Evolutionary conservation across 2,329 filamentous ascomycete species (phyloP).

Genomic region (Endothia cerciana): DNA sequence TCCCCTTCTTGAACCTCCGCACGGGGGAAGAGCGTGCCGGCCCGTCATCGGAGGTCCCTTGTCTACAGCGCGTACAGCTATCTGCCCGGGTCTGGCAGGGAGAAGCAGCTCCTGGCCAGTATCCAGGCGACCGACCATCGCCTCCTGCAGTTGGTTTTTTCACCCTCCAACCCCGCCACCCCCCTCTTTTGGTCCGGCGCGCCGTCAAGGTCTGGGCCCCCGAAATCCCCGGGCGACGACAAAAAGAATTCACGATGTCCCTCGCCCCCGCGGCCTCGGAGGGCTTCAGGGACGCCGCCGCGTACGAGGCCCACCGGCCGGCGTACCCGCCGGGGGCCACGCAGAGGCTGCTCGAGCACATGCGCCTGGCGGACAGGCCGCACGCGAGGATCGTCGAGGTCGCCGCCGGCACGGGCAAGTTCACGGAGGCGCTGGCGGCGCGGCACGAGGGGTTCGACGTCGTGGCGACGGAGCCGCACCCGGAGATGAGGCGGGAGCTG

Average conservation of each 20-base stretch:
- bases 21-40: not conserved
- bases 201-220: too few relatives aligned
- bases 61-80: not conserved
- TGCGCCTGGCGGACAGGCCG: constrained; percentile 53
- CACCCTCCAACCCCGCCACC: not conserved
- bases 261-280: constrained; percentile 45
- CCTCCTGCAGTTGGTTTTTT: not conserved
- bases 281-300: constrained; percentile 66
- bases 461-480: constrained; percentile 63
- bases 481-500: constrained; percentile 66
- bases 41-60: not conserved
- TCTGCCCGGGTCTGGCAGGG: not conserved
- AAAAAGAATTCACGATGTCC: constrained; percentile 8
- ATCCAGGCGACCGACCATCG: not conserved
- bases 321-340: constrained; percentile 66
- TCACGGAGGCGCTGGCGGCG: constrained; percentile 51
- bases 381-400: constrained; percentile 45
- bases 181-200: not conserved
- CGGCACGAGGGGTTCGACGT: constrained; percentile 60
- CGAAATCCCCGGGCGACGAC: too few relatives aligned
- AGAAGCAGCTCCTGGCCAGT: not conserved
- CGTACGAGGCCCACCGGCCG: constrained; percentile 71
- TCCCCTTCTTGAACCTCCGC: not conserved
- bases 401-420: constrained; percentile 41
- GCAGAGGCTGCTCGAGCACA: constrained; percentile 57